A percentile compares a stretch with the other conserved stretches of the same genome.
These are phyloP conservation scores for Metschnikowia baotianmanensis DNA, from an alignment of 805 yeast species.

Conservation along the genomic window DNA sequence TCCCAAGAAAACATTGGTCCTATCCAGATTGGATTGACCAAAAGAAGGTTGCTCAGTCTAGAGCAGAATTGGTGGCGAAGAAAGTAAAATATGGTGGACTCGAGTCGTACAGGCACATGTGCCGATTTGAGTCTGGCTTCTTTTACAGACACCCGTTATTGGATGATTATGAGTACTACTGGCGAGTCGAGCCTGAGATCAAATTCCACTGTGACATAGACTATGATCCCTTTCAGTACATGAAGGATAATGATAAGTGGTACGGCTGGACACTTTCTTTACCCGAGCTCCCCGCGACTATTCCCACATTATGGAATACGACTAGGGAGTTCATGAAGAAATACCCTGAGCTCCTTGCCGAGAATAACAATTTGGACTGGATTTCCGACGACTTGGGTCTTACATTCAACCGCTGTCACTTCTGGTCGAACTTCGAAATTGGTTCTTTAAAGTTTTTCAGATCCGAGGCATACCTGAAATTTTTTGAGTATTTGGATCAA, in stretches of 20 bases:
- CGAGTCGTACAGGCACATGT: constrained; percentile 85
- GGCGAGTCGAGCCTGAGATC: constrained; percentile 93
- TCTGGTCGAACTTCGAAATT: constrained; percentile 89
- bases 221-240: constrained; percentile 80
- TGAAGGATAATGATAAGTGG: constrained; percentile 72
- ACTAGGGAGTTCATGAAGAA: constrained; percentile 64
- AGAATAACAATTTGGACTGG: constrained; percentile 67
- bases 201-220: constrained; percentile 78
- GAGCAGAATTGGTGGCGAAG: constrained; percentile 55
- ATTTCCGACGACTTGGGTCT: constrained; percentile 66
- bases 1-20: constrained; percentile 86
- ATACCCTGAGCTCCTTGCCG: constrained; percentile 58
- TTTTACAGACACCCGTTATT: constrained; percentile 76
- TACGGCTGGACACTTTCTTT: constrained; percentile 87
- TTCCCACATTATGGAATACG: constrained; percentile 80
- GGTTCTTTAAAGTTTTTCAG: constrained; percentile 76
- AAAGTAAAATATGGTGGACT: constrained; percentile 72
- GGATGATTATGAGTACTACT: constrained; percentile 81
- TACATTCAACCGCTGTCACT: constrained; percentile 78
- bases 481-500: constrained; percentile 70
- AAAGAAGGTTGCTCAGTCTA: constrained; percentile 61
- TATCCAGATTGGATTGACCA: constrained; percentile 82
- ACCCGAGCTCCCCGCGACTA: constrained; percentile 79
- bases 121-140: constrained; percentile 88
- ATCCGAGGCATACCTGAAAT: constrained; percentile 62